phyloP scores from a whole-genome alignment of 805 yeast species.

The Pichia heedii region DNA sequence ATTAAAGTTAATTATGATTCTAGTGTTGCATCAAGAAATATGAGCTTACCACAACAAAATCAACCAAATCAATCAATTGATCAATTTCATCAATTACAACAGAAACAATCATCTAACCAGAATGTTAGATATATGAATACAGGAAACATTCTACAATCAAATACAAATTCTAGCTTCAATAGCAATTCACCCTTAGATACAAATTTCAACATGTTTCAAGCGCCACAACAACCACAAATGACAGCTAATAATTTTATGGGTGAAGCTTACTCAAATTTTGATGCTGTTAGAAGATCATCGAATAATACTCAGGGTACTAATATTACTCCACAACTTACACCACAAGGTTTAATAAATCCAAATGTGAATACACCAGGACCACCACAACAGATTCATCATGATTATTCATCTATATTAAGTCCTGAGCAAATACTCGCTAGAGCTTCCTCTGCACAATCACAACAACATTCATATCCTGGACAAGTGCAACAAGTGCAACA shows the following conservation, averaged over 20 bases:
- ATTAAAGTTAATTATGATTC: too few species aligned
- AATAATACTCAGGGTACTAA: slow-evolving; percentile 16
- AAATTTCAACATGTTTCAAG: not conserved
- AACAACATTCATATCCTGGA: not conserved
- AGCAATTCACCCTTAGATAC: not conserved
- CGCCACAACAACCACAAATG: not conserved
- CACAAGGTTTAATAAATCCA: slow-evolving; percentile 17
- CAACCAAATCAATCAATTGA: too few species aligned
- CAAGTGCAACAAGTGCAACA: not conserved
- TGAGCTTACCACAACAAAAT: not conserved
- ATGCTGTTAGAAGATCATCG: not conserved
- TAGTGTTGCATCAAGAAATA: not conserved
- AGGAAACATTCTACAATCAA: not conserved
- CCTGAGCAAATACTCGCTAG: slow-evolving; percentile 30
- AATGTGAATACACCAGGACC: slow-evolving; percentile 12
- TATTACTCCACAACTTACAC: slow-evolving; percentile 24
- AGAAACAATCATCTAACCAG: too few species aligned
- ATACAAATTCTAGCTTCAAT: not conserved
- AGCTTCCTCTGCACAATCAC: slow-evolving; percentile 10
- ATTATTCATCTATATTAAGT: slow-evolving; percentile 16
- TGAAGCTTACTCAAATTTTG: not conserved
- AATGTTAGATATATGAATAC: not conserved
- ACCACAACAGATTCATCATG: slow-evolving; percentile 8
- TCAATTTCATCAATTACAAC: too few species aligned
- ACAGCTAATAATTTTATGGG: not conserved